phyloP scores from a whole-genome alignment of 1,284 basidiomycete genomes.

The Trametes pubescens region DNA sequence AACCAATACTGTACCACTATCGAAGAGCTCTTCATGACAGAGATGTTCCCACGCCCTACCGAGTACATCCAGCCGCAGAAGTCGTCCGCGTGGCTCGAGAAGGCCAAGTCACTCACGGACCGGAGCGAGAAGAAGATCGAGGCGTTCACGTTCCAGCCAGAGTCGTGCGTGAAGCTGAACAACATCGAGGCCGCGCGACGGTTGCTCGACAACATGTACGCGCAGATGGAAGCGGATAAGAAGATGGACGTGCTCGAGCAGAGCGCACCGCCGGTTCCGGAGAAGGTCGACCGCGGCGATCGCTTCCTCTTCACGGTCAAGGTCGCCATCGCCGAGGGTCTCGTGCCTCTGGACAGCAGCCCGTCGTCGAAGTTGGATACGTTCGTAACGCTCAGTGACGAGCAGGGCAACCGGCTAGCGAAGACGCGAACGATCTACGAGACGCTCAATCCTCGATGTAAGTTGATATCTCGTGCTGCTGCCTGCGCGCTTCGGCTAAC shows the following conservation, averaged over 20 bases:
- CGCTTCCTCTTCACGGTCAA: constrained; percentile 95
- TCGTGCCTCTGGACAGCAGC: constrained; percentile 77
- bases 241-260: constrained; percentile 73
- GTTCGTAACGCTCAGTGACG: constrained; percentile 95
- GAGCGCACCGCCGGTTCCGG: constrained; percentile 73
- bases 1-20: constrained; percentile 92
- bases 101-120: constrained; percentile 82
- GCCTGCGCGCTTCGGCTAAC: constrained; percentile 15
- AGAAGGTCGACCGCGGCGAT: constrained; percentile 58
- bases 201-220: constrained; percentile 94
- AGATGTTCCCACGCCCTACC: constrained; percentile 90
- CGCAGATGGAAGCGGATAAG: constrained; percentile 90
- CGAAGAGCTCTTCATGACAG: constrained; percentile 90
- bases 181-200: constrained; percentile 94
- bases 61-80: constrained; percentile 83
- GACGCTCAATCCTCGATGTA: constrained; percentile 88
- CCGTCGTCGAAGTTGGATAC: constrained; percentile 83
- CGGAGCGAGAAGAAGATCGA: constrained; percentile 91
- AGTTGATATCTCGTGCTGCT: constrained; percentile 40
- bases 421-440: constrained; percentile 98
- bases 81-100: constrained; percentile 95
- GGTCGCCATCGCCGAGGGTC: constrained; percentile 87
- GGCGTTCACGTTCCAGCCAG: constrained; percentile 92
- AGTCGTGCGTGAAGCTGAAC: constrained; percentile 98
- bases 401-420: constrained; percentile 88